Percentiles rank a stretch among this genome's conserved stretches.
These are phyloP conservation scores for Rhododendron simsii DNA, from an alignment of 148 eudicot species.

Conservation along the genomic window DNA sequence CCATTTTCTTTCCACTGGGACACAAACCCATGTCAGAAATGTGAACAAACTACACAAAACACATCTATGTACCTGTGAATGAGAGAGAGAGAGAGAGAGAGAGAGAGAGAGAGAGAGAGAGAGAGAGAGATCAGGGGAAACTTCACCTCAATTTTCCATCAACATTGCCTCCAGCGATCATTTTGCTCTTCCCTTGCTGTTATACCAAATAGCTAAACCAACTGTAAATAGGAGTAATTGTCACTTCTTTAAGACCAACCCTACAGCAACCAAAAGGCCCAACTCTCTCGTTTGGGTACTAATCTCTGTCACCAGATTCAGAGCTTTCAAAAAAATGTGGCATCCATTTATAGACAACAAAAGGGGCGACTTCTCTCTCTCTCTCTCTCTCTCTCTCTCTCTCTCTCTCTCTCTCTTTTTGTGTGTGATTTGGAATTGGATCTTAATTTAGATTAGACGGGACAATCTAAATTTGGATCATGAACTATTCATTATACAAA, in stretches of 20 bases:
- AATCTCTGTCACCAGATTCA: background rate
- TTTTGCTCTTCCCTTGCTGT: background rate
- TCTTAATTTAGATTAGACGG: background rate
- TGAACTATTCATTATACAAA: no score
- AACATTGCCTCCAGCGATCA: slow-evolving; percentile 12
- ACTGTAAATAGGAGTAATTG: background rate
- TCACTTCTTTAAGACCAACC: background rate
- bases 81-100: background rate
- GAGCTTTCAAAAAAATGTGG: background rate
- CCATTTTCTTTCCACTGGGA: slow-evolving; percentile 34
- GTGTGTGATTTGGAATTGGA: no score
- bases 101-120: slow-evolving; percentile 2
- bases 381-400: background rate
- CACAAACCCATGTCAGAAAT: background rate
- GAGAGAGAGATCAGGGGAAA: background rate
- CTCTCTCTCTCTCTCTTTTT: background rate
- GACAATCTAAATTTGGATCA: no score
- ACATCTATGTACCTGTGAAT: background rate
- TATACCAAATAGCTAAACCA: background rate
- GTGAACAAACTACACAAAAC: background rate
- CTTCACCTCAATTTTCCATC: slow-evolving; percentile 9
- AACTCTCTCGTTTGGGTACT: background rate
- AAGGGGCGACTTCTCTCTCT: background rate
- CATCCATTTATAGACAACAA: background rate
- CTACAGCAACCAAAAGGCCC: slow-evolving; percentile 1